phyloP scores from a whole-genome alignment of 2,329 filamentous ascomycete genomes.

The Alternaria hordeiaustralica region DNA sequence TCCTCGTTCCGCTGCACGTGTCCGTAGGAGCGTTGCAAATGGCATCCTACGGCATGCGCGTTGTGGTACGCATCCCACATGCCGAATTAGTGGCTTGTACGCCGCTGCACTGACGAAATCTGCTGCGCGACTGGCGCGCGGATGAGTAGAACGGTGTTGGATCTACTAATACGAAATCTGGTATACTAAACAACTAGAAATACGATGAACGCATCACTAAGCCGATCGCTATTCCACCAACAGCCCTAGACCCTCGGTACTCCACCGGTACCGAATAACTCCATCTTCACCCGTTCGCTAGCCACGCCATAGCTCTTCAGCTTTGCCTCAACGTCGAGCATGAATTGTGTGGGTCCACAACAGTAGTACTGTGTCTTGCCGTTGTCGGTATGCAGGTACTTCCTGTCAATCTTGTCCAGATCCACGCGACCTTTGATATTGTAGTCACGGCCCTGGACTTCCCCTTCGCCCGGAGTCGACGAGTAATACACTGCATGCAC shows the following conservation, averaged over 20 bases:
- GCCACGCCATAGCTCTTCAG: conserved; percentile 64
- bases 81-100: conserved; percentile 1
- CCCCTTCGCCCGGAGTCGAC: conserved; percentile 54
- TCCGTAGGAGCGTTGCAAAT: conserved; percentile 14
- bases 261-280: conserved; percentile 63
- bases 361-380: conserved; percentile 69
- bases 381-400: conserved; percentile 64
- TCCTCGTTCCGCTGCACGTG: conserved; percentile 19
- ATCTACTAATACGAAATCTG: background rate
- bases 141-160: background rate
- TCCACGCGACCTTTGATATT: conserved; percentile 65
- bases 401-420: conserved; percentile 61
- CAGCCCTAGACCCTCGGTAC: conserved; percentile 36
- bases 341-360: conserved; percentile 75
- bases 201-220: background rate
- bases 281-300: conserved; percentile 67
- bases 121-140: background rate
- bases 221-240: background rate
- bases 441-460: conserved; percentile 62
- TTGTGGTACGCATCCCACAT: conserved; percentile 1
- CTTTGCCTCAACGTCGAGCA: conserved; percentile 64
- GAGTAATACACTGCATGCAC: conserved; percentile 66
- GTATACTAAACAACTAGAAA: background rate
- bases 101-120: conserved; percentile 8
- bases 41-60: conserved; percentile 15